Percentiles rank a stretch among this genome's conserved stretches.
phyloP scores from a whole-genome alignment of 345 rosid genomes.

The Corymbia maculata region DNA sequence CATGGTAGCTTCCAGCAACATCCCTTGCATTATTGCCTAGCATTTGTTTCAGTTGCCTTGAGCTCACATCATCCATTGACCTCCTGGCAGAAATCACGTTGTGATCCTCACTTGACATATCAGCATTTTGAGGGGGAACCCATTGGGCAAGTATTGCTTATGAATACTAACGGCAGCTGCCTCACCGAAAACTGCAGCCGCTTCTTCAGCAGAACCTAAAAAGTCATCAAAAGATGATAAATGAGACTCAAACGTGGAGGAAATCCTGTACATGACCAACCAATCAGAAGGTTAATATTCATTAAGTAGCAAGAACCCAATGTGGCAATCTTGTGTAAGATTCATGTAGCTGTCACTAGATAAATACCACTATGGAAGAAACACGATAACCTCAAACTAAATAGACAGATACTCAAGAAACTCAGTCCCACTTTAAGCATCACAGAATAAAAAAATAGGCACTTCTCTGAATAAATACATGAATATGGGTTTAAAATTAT shows the following conservation, averaged over 20 bases:
- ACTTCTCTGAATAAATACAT: background rate
- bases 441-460: background rate
- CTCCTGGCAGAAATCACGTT: slow-evolving; percentile 31
- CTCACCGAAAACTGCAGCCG: slow-evolving; percentile 78
- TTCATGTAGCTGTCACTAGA: background rate
- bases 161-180: slow-evolving; percentile 77
- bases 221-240: background rate
- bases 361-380: background rate
- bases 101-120: slow-evolving; percentile 47
- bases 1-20: slow-evolving; percentile 57
- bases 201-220: slow-evolving; percentile 92
- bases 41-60: slow-evolving; percentile 56
- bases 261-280: background rate
- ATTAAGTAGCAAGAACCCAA: background rate
- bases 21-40: slow-evolving; percentile 70
- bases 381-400: background rate
- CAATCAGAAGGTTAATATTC: background rate
- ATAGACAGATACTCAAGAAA: background rate
- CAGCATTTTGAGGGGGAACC: slow-evolving; percentile 28
- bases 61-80: slow-evolving; percentile 51
- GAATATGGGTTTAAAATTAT: background rate
- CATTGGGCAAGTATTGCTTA: slow-evolving; percentile 59
- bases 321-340: background rate
- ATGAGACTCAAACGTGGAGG: background rate
- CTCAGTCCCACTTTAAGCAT: background rate